Evolutionary conservation across 192 early-diverging fungal genomes (phyloP).

Genomic region (Allomyces arbusculus): DNA sequence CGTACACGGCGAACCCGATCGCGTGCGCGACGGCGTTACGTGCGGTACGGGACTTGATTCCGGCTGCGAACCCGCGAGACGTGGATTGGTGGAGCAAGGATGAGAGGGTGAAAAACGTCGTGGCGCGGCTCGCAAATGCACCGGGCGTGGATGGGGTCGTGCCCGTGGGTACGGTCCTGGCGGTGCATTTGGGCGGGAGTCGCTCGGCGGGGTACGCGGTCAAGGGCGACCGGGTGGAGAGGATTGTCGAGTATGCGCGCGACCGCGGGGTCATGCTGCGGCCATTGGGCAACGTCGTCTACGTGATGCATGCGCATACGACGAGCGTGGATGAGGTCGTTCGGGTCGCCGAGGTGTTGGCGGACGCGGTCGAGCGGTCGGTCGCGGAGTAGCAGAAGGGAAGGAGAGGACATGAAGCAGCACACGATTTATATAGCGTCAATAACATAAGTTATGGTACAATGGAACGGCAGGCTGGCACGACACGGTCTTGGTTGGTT

Average conservation of each 20-base stretch:
- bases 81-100: slow-evolving; percentile 10
- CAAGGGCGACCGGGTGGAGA: slow-evolving; percentile 10
- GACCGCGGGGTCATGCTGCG: slow-evolving; percentile 32
- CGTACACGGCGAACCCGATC: slow-evolving; percentile 64
- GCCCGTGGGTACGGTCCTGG: slow-evolving; percentile 43
- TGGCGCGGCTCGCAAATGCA: slow-evolving; percentile 27
- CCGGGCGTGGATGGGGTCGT: slow-evolving; percentile 41
- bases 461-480: too few relatives aligned
- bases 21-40: slow-evolving; percentile 48
- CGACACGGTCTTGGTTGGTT: too few relatives aligned
- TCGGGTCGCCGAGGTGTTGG: too few relatives aligned
- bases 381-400: too few relatives aligned
- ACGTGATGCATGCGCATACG: slow-evolving; percentile 44
- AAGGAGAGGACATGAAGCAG: too few relatives aligned
- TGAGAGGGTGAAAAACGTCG: slow-evolving; percentile 4
- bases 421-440: too few relatives aligned
- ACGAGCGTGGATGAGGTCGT: slow-evolving; percentile 4
- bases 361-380: too few relatives aligned
- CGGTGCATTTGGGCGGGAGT: slow-evolving; percentile 31
- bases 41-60: slow-evolving; percentile 26
- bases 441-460: too few relatives aligned
- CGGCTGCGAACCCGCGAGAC: slow-evolving; percentile 13
- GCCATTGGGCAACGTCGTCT: slow-evolving; percentile 58
- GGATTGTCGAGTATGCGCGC: slow-evolving; percentile 3
- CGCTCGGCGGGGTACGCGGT: slow-evolving; percentile 6